A percentile compares a stretch with the other conserved stretches of the same genome.
phyloP scores from a whole-genome alignment of 2,329 filamentous ascomycete genomes.

The Colletotrichum abscissum region DNA sequence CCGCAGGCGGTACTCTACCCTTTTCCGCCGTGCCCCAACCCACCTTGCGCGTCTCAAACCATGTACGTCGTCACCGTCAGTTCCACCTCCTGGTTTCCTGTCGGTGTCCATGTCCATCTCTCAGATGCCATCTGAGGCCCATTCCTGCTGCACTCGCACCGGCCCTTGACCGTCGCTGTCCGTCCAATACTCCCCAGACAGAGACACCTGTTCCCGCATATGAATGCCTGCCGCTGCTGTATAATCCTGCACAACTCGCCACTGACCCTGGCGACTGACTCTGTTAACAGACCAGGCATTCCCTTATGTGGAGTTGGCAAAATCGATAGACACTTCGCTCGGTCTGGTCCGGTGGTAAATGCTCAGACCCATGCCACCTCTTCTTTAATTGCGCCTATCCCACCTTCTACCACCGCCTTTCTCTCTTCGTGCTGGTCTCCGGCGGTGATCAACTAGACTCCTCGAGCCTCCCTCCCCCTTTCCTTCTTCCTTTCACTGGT shows the following conservation, averaged over 20 bases:
- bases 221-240: slow-evolving; percentile 5
- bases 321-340: slow-evolving; percentile 33
- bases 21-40: slow-evolving; percentile 32
- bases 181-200: slow-evolving; percentile 26
- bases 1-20: slow-evolving; percentile 31
- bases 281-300: slow-evolving; percentile 22
- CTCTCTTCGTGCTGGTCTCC: slow-evolving; percentile 25
- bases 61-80: slow-evolving; percentile 35
- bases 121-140: slow-evolving; percentile 35
- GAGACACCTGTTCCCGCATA: slow-evolving; percentile 20
- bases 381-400: slow-evolving; percentile 34
- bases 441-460: slow-evolving; percentile 30
- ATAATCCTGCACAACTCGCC: slow-evolving; percentile 28
- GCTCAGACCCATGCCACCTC: slow-evolving; percentile 28
- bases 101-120: slow-evolving; percentile 18
- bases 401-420: slow-evolving; percentile 15
- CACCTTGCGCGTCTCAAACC: slow-evolving; percentile 36
- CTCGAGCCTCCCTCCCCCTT: slow-evolving; percentile 17
- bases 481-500: slow-evolving; percentile 2
- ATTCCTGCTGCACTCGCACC: slow-evolving; percentile 1
- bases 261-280: slow-evolving; percentile 32
- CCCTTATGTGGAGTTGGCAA: slow-evolving; percentile 26
- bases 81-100: slow-evolving; percentile 35
- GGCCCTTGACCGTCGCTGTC: background rate
- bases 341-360: slow-evolving; percentile 32